Base-by-base conservation (phyloP, 257 asterid genomes). In the Ligustrum vulgare region DNA sequence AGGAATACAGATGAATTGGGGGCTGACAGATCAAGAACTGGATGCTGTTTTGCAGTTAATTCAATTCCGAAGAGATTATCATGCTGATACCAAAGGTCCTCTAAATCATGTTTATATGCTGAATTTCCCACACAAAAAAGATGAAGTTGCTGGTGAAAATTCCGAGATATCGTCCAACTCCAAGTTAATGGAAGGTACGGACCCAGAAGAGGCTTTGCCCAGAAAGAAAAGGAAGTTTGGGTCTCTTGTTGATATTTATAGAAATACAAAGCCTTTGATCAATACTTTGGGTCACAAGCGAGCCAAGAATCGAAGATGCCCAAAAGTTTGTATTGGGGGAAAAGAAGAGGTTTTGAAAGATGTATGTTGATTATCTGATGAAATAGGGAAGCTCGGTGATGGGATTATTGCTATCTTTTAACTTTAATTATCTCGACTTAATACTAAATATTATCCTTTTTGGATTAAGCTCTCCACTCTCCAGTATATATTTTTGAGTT, bases 41-140 rank as follows among this genome's bases (percentile, higher is more conserved):
- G 89, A 88, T 80, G 96, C 94, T 22, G 94, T 88, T 37, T 31
- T 81, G 76, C 96, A 88, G 86, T 80, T 88, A 6, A 90, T 88
- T 69, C 89, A 87, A 72, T 92, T 90, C 34, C 80, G 93, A 76
- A 83, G 90, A 78, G 75, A 80, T 67, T 82, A 66, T 41, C 2
- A 41, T 41, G 47, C 47, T 11, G 47, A 41, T 41, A 41, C 47
- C 47, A 2, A 41, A 9, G 47, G 47, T 56, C 7, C 28, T 47
- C 39, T 16, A 9, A 9, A 60, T 60, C 4, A 7, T 23, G 67
- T 8, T 60, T 60, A 9, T 60, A 22, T n/a, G 25, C 67, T 60
- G 16, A 60, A 60, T 22, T 60, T 22, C 35, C 34, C 28, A 47
- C 33, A 31, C 79, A 16, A 34, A 12, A 72, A 43, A 47, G 79